Percentiles rank a stretch among this genome's conserved stretches.
Evolutionary conservation across 352 stramenopile genomes (phyloP).

Genomic region (Phytopythium aichiense): DNA sequence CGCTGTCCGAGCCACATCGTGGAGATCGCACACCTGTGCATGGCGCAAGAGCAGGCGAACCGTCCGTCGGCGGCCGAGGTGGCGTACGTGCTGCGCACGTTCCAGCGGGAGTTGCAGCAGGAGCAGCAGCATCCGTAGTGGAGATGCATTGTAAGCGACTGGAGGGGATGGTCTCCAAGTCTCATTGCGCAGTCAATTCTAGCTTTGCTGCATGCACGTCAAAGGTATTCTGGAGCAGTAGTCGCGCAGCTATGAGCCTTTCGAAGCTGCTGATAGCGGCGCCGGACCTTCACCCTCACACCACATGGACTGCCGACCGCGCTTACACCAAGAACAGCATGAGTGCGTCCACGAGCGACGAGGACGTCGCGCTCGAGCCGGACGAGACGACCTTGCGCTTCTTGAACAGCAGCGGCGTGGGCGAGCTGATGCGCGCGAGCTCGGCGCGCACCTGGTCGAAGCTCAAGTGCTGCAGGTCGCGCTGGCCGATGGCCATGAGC

Average conservation of each 20-base stretch:
- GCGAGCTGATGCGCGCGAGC: conserved; percentile 32
- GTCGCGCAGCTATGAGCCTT: too few species aligned
- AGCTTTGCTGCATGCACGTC: too few species aligned
- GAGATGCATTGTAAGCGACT: too few species aligned
- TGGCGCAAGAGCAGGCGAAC: neutral
- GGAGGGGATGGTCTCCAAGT: too few species aligned
- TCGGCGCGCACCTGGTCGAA: conserved; percentile 58
- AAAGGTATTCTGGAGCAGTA: too few species aligned
- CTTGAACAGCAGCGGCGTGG: conserved; percentile 67
- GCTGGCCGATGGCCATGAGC: conserved; percentile 65
- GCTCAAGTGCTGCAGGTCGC: conserved; percentile 55
- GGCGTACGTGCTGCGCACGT: conserved; percentile 3
- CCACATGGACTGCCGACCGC: neutral
- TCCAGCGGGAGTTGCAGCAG: neutral
- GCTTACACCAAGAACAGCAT: conserved; percentile 65
- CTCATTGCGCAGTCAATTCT: too few species aligned
- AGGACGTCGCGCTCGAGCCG: conserved; percentile 23
- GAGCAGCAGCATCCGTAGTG: neutral
- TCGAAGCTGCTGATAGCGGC: too few species aligned
- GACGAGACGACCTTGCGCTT: conserved; percentile 32
- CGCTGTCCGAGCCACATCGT: neutral
- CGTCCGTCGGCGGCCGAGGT: neutral
- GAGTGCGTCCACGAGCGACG: conserved; percentile 56
- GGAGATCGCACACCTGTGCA: neutral
- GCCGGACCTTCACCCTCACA: too few species aligned